A percentile compares a stretch with the other conserved stretches of the same genome.
phyloP scores from a whole-genome alignment of 225 moss, liverwort and hornwort species.

The Sphagnum contortum region DNA sequence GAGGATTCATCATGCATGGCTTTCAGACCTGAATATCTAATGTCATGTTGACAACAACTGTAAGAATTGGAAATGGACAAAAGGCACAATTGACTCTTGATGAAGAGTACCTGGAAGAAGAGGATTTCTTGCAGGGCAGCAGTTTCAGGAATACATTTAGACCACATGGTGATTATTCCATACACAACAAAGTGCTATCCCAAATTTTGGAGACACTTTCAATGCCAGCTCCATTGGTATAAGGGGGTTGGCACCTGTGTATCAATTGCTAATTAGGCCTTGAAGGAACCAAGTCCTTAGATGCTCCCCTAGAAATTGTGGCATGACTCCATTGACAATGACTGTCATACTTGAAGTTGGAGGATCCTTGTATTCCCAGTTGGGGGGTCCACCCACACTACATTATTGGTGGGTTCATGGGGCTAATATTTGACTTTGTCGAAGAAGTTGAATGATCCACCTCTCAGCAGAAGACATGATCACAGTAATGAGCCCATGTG shows the following conservation, averaged over 20 bases:
- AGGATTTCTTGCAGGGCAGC: slow-evolving; percentile 83
- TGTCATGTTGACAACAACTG: too few relatives aligned
- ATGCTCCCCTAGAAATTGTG: background rate
- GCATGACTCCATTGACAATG: background rate
- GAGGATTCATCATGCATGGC: background rate
- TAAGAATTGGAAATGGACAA: too few relatives aligned
- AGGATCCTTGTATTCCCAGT: background rate
- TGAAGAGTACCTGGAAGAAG: slow-evolving; percentile 58
- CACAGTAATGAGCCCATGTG: background rate
- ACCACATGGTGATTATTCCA: slow-evolving; percentile 73
- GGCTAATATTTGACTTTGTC: background rate
- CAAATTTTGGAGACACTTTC: slow-evolving; percentile 74
- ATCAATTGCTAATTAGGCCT: background rate
- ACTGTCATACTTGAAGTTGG: background rate
- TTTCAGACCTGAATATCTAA: too few relatives aligned
- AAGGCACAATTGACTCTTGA: too few relatives aligned
- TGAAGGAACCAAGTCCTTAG: too few relatives aligned
- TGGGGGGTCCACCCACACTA: too few relatives aligned
- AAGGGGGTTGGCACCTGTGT: slow-evolving; percentile 71
- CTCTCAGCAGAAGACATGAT: background rate
- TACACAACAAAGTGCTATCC: slow-evolving; percentile 69
- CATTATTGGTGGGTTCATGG: too few relatives aligned
- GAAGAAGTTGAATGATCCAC: background rate
- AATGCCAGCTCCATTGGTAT: slow-evolving; percentile 93
- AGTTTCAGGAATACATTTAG: slow-evolving; percentile 71